Evolutionary conservation across 306 rosid species (phyloP).

Genomic region (Fragaria nilgerrensis): DNA sequence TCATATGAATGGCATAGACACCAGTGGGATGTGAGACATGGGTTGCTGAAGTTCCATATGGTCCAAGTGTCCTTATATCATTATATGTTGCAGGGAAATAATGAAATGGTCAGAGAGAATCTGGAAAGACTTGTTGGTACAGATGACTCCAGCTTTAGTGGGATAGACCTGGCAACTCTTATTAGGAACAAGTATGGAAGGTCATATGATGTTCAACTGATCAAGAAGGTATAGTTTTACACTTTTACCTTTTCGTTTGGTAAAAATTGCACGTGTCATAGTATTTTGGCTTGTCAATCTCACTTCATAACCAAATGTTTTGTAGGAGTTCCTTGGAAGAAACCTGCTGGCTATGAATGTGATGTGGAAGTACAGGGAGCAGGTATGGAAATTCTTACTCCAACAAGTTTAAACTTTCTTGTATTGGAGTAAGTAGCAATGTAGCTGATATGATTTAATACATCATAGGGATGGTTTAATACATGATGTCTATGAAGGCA

Average conservation of each 20-base stretch:
- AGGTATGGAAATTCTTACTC: constrained; percentile 48
- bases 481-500: background rate
- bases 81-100: constrained; percentile 43
- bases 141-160: constrained; percentile 85
- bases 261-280: background rate
- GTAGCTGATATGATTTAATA: background rate
- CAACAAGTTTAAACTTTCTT: constrained; percentile 2
- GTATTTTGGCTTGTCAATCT: constrained; percentile 2
- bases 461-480: background rate
- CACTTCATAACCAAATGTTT: background rate
- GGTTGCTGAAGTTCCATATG: background rate
- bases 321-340: constrained; percentile 95
- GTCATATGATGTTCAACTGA: constrained; percentile 89
- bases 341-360: constrained; percentile 93
- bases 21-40: background rate
- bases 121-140: constrained; percentile 81
- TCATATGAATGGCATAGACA: background rate
- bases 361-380: constrained; percentile 99
- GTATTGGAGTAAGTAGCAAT: background rate
- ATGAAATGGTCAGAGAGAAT: constrained; percentile 59
- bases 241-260: background rate
- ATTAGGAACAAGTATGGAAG: constrained; percentile 89
- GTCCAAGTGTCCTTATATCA: background rate
- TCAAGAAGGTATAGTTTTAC: constrained; percentile 68
- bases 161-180: constrained; percentile 91